Evolutionary conservation across 2,329 filamentous ascomycete species (phyloP).

Genomic region (Aspergillus alliaceus): DNA sequence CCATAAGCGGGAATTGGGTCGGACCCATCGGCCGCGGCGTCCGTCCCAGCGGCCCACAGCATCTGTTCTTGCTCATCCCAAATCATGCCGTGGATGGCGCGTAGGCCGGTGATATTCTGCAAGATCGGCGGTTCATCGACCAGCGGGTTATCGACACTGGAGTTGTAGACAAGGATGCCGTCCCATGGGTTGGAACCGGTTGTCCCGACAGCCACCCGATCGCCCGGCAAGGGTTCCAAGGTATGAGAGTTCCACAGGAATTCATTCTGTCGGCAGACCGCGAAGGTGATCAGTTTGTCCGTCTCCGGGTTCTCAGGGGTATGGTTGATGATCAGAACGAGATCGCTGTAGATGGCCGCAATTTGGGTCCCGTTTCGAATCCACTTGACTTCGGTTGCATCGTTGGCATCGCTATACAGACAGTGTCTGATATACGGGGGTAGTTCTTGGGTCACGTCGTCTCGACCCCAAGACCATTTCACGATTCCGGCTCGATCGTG

Average conservation of each 20-base stretch:
- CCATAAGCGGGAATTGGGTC: conserved; percentile 21
- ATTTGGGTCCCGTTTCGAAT: conserved; percentile 22
- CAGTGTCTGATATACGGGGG: conserved; percentile 16
- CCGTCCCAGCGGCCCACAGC: conserved; percentile 24
- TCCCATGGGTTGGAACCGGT: conserved; percentile 25
- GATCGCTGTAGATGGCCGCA: conserved; percentile 22
- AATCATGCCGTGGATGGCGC: conserved; percentile 25
- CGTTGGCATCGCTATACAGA: conserved; percentile 20
- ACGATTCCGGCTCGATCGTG: conserved; percentile 19
- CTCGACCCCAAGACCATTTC: conserved; percentile 21
- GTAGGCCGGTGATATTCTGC: conserved; percentile 24
- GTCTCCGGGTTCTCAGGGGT: conserved; percentile 20
- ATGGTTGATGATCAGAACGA: conserved; percentile 24
- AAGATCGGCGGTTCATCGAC: conserved; percentile 20
- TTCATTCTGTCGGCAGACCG: conserved; percentile 20
- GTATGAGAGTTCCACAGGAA: conserved; percentile 23
- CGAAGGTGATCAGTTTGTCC: conserved; percentile 26
- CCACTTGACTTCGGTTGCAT: conserved; percentile 27
- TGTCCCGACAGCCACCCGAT: conserved; percentile 22
- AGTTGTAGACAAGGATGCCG: conserved; percentile 25
- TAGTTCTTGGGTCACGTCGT: conserved; percentile 20
- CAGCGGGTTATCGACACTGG: conserved; percentile 18
- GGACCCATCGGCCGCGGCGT: conserved; percentile 24
- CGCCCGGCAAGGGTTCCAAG: conserved; percentile 20
- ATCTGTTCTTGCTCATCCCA: conserved; percentile 26